phyloP scores from a whole-genome alignment of 768 basidiomycete genomes.

The Pisolithus tinctorius region DNA sequence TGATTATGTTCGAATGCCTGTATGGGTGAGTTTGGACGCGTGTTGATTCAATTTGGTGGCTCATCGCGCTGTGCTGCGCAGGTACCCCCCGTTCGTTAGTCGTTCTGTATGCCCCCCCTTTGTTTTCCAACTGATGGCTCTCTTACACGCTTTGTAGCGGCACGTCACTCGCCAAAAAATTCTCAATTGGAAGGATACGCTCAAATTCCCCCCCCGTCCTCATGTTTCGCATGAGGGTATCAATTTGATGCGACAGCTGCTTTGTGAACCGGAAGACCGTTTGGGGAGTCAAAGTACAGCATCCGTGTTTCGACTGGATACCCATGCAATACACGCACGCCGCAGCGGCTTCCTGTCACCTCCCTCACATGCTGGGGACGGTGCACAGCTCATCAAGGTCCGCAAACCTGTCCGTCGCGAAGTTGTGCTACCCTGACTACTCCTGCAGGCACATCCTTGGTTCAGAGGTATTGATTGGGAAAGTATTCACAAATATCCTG shows the following conservation, averaged over 20 bases:
- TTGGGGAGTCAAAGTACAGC: slow-evolving; percentile 69
- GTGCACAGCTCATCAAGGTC: slow-evolving; percentile 88
- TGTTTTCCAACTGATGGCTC: slow-evolving; percentile 11
- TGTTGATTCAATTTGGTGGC: slow-evolving; percentile 20
- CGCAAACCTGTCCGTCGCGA: slow-evolving; percentile 15
- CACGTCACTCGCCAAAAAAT: slow-evolving; percentile 97
- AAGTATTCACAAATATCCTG: slow-evolving; percentile 74
- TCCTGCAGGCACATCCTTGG: slow-evolving; percentile 71
- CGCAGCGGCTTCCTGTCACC: slow-evolving; percentile 65
- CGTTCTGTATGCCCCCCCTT: slow-evolving; percentile 59
- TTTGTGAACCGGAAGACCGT: slow-evolving; percentile 95
- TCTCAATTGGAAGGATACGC: slow-evolving; percentile 85
- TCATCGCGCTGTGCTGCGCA: slow-evolving; percentile 28
- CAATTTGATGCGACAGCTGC: slow-evolving; percentile 79
- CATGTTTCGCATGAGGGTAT: slow-evolving; percentile 82
- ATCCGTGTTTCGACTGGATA: slow-evolving; percentile 69
- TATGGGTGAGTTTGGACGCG: slow-evolving; percentile 60
- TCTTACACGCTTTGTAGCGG: slow-evolving; percentile 41
- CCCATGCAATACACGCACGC: slow-evolving; percentile 66
- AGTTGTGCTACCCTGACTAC: slow-evolving; percentile 12
- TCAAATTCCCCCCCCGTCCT: slow-evolving; percentile 82
- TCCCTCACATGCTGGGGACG: slow-evolving; percentile 56
- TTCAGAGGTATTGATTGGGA: slow-evolving; percentile 89
- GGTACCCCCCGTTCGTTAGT: slow-evolving; percentile 94
- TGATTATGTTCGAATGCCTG: slow-evolving; percentile 94